Conservation (phyloP, 179 eudicot genomes). For the Camellia oleifera region DNA sequence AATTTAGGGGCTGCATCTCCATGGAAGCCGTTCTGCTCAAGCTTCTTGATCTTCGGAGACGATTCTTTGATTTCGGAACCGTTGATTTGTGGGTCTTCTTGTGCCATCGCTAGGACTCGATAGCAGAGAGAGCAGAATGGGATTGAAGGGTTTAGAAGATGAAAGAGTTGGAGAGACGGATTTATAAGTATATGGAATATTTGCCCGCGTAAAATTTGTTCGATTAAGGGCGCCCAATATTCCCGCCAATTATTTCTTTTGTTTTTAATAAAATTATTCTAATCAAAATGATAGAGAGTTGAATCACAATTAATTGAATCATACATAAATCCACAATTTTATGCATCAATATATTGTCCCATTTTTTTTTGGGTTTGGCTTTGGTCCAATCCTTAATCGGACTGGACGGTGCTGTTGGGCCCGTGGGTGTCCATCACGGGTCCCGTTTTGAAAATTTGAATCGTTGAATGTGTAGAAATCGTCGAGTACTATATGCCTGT, state of each 20-base stretch:
- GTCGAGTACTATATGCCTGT: too few species aligned
- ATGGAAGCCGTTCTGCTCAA: constrained; percentile 34
- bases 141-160: neutral
- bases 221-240: neutral
- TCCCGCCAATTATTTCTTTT: constrained; percentile 1
- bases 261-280: too few species aligned
- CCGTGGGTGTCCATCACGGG: too few species aligned
- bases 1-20: neutral
- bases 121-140: neutral
- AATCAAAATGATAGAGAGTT: too few species aligned
- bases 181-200: neutral
- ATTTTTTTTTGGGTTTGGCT: too few species aligned
- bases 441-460: too few species aligned
- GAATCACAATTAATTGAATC: too few species aligned
- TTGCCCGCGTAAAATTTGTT: neutral
- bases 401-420: too few species aligned
- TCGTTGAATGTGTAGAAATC: too few species aligned
- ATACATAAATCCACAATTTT: too few species aligned
- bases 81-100: constrained; percentile 13
- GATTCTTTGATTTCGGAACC: constrained; percentile 37
- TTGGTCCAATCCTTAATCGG: too few species aligned
- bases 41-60: constrained; percentile 40
- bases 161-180: neutral
- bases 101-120: constrained; percentile 6
- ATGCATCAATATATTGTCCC: too few species aligned